phyloP scores from a whole-genome alignment of 129 eudicot genomes.

The Ambrosia trifida region DNA sequence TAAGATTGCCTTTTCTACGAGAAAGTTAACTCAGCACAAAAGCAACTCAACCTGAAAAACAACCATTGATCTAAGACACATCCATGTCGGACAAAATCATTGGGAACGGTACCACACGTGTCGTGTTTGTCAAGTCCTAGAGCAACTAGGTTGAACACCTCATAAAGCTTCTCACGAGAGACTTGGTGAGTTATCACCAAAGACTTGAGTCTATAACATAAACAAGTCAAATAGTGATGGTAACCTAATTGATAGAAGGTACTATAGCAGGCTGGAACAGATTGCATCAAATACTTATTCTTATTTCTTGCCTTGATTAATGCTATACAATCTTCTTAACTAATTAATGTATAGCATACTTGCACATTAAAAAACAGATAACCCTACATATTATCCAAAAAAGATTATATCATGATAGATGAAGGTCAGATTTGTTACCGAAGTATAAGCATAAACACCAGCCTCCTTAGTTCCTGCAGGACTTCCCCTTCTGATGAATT shows the following conservation, averaged over 20 bases:
- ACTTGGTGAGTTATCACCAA: background rate
- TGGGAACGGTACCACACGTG: background rate
- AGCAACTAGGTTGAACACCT: background rate
- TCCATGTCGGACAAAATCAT: too few relatives aligned
- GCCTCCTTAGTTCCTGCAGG: conserved; percentile 67
- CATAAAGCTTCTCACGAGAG: background rate
- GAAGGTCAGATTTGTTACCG: conserved; percentile 39
- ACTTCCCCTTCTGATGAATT: conserved; percentile 81
- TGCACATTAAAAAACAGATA: background rate
- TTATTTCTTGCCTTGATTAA: conserved; percentile 3
- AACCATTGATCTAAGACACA: too few relatives aligned
- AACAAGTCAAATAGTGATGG: background rate
- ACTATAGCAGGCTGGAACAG: background rate
- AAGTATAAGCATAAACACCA: conserved; percentile 75
- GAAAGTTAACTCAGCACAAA: too few relatives aligned
- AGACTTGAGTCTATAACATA: background rate
- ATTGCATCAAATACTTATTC: conserved; percentile 7
- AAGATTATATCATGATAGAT: conserved; percentile 10
- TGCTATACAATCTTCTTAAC: background rate
- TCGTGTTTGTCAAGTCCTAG: background rate
- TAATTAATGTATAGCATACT: conserved; percentile 1
- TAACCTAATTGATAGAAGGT: background rate
- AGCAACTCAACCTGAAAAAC: too few relatives aligned
- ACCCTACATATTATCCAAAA: background rate
- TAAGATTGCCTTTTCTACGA: too few relatives aligned